Percentiles rank a stretch among this genome's conserved stretches.
Conservation (phyloP, 768 basidiomycete species). For the Wakefieldia striispora region DNA sequence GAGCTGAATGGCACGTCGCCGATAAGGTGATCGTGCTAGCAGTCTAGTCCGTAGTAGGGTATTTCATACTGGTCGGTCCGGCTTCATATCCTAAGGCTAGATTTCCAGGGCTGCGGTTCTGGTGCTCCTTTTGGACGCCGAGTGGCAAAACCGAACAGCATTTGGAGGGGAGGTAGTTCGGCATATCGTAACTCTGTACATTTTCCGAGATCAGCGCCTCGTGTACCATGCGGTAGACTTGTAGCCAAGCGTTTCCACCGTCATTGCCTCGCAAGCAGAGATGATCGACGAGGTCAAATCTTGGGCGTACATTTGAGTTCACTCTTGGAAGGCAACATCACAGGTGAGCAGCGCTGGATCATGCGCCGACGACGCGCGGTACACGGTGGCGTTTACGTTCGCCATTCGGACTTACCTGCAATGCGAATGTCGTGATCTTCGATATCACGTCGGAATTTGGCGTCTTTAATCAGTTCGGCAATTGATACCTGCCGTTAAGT, state of each 20-base stretch:
- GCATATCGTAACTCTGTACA: constrained; percentile 3
- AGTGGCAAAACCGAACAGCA: neutral
- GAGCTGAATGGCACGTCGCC: constrained; percentile 66
- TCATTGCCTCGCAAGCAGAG: constrained; percentile 1
- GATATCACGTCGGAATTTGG: too few species aligned
- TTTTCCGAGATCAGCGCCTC: neutral
- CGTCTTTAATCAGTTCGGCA: too few species aligned
- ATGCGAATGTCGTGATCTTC: too few species aligned
- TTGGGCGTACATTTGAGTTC: neutral
- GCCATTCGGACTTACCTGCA: too few species aligned
- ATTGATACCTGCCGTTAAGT: too few species aligned
- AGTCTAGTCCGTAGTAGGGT: constrained; percentile 26
- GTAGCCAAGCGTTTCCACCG: neutral
- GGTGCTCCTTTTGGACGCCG: neutral
- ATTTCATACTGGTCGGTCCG: neutral
- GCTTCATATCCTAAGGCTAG: neutral
- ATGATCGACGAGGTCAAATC: neutral
- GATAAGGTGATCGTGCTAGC: constrained; percentile 48
- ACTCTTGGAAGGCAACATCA: neutral
- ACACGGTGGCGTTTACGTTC: too few species aligned
- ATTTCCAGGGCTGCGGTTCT: constrained; percentile 4
- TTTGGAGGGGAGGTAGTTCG: too few species aligned
- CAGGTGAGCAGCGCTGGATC: neutral
- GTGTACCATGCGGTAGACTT: neutral
- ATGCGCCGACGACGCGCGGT: too few species aligned